A percentile compares a stretch with the other conserved stretches of the same genome.
These are phyloP conservation scores for Skeletonema potamos DNA, from an alignment of 108 stramenopile genomes.

Conservation along the genomic window DNA sequence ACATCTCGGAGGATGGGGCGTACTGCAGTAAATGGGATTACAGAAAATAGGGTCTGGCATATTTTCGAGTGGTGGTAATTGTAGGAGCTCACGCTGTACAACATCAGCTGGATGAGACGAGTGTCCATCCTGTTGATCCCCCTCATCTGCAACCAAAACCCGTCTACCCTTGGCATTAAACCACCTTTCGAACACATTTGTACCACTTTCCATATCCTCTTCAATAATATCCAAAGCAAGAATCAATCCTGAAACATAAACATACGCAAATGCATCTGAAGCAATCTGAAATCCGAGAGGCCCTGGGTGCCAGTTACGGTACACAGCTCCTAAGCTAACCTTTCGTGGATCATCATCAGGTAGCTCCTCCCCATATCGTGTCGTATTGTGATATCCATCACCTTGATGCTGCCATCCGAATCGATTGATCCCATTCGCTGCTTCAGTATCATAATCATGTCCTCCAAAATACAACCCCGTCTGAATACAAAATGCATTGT, in stretches of 20 bases:
- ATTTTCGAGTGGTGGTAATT: constrained; percentile 16
- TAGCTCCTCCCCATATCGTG: constrained; percentile 47
- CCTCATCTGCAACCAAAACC: neutral
- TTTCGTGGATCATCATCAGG: constrained; percentile 41
- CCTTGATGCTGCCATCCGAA: constrained; percentile 47
- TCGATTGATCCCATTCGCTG: constrained; percentile 26
- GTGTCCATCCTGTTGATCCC: neutral
- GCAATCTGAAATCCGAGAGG: constrained; percentile 57
- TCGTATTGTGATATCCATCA: constrained; percentile 60
- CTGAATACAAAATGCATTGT: constrained; percentile 55
- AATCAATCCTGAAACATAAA: constrained; percentile 39
- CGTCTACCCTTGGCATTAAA: constrained; percentile 21
- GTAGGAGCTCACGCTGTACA: constrained; percentile 9
- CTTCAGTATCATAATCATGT: constrained; percentile 44
- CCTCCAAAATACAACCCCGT: constrained; percentile 51
- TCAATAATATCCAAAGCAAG: constrained; percentile 52
- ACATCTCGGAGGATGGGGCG: constrained; percentile 45
- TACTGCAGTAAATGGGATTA: constrained; percentile 39
- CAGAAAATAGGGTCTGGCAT: constrained; percentile 41
- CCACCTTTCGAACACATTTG: constrained; percentile 36
- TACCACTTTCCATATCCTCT: constrained; percentile 36
- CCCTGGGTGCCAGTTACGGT: constrained; percentile 61
- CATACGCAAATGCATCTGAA: constrained; percentile 55
- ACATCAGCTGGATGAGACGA: neutral
- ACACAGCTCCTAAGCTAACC: constrained; percentile 49